A percentile compares a stretch with the other conserved stretches of the same genome.
Conservation (phyloP, 352 stramenopile genomes). For the Phytophthora macrochlamydospora region DNA sequence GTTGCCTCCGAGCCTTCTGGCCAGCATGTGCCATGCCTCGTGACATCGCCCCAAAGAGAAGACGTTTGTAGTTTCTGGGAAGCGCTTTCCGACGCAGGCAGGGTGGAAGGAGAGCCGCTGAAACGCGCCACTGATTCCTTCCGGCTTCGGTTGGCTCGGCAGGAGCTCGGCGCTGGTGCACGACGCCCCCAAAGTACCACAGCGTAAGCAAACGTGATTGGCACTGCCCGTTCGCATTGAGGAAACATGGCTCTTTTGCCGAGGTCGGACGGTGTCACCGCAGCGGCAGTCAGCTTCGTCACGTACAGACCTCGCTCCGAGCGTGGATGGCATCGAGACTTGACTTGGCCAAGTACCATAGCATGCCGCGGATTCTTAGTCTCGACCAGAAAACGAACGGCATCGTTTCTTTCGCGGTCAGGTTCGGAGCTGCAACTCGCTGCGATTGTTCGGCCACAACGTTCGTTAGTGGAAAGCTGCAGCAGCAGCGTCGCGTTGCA, state of each 20-base stretch:
- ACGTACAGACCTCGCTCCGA: too few relatives aligned
- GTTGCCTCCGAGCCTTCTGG: neutral
- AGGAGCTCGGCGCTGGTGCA: neutral
- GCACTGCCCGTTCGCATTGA: constrained; percentile 4
- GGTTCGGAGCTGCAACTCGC: constrained; percentile 11
- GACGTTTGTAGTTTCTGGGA: neutral
- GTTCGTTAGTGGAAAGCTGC: neutral
- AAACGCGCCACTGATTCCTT: constrained; percentile 29
- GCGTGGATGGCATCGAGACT: too few relatives aligned
- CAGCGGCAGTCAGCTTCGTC: too few relatives aligned
- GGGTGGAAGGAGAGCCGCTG: constrained; percentile 4
- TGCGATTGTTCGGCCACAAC: neutral
- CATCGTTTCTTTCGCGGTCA: too few relatives aligned
- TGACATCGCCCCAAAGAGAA: neutral
- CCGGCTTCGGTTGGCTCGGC: constrained; percentile 23
- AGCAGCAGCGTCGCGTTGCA: neutral
- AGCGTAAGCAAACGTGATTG: neutral
- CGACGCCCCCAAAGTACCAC: neutral
- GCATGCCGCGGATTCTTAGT: too few relatives aligned
- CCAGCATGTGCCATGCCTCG: neutral
- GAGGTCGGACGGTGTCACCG: too few relatives aligned
- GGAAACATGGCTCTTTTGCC: constrained; percentile 12
- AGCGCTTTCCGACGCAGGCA: neutral
- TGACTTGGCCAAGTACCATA: too few relatives aligned
- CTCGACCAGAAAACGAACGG: too few relatives aligned